A percentile compares a stretch with the other conserved stretches of the same genome.
Evolutionary conservation across 1,284 basidiomycete genomes (phyloP).

Genomic region (Stygiomarasmius scandens): DNA sequence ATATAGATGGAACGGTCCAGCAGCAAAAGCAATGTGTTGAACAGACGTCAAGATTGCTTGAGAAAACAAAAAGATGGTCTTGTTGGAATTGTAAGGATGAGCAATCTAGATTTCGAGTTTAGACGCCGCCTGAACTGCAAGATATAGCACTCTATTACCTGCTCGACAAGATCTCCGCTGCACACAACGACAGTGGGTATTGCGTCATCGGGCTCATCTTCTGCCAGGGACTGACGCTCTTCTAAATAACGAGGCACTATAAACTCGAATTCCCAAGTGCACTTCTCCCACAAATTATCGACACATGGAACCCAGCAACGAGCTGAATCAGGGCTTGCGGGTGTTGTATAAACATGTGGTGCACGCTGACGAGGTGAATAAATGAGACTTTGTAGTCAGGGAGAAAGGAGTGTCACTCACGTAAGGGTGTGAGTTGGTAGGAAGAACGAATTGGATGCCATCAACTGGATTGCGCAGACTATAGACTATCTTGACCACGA

Average conservation of each 20-base stretch:
- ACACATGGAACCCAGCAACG: slow-evolving; percentile 98
- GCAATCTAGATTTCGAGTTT: slow-evolving; percentile 60
- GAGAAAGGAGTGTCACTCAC: slow-evolving; percentile 51
- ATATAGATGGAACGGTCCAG: slow-evolving; percentile 89
- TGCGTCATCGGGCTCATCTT: slow-evolving; percentile 61
- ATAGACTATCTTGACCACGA: slow-evolving; percentile 79
- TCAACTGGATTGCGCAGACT: slow-evolving; percentile 80
- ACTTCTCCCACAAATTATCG: slow-evolving; percentile 95
- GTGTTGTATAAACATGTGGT: slow-evolving; percentile 91
- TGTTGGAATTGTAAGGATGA: slow-evolving; percentile 93
- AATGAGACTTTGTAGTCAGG: slow-evolving; percentile 19
- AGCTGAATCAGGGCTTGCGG: slow-evolving; percentile 87
- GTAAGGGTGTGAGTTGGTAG: slow-evolving; percentile 80
- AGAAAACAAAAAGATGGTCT: slow-evolving; percentile 93
- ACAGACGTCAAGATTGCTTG: slow-evolving; percentile 89
- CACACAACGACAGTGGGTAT: slow-evolving; percentile 87
- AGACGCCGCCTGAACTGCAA: slow-evolving; percentile 19
- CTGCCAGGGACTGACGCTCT: slow-evolving; percentile 56
- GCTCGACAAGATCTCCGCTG: slow-evolving; percentile 93
- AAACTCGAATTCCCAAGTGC: slow-evolving; percentile 98
- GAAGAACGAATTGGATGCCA: slow-evolving; percentile 85
- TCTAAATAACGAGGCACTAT: slow-evolving; percentile 89
- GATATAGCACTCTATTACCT: slow-evolving; percentile 52
- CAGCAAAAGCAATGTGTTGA: slow-evolving; percentile 95
- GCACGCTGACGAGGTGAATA: slow-evolving; percentile 61